A percentile compares a stretch with the other conserved stretches of the same genome.
Evolutionary conservation across 2,329 filamentous ascomycete genomes (phyloP).

Genomic region (Aureobasidium sp.): DNA sequence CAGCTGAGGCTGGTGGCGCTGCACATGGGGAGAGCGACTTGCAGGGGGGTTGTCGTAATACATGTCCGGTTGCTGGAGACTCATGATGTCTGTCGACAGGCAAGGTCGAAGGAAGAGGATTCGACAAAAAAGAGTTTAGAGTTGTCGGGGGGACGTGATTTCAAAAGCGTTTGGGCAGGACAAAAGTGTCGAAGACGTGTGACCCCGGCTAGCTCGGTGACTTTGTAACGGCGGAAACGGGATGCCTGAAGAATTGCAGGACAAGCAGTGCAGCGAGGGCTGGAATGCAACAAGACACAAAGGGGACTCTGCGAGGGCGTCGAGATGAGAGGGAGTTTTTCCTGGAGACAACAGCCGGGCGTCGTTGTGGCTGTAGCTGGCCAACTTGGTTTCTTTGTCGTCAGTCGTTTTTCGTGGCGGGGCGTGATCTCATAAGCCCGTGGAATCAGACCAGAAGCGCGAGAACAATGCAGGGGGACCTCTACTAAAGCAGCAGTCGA

Average conservation of each 20-base stretch:
- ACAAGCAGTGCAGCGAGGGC: neutral
- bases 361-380: neutral
- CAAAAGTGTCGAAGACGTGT: conserved; percentile 6
- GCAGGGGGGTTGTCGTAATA: conserved; percentile 65
- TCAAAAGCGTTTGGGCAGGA: neutral
- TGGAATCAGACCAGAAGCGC: neutral
- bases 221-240: conserved; percentile 5
- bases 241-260: neutral
- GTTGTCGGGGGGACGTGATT: conserved; percentile 10
- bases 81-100: conserved; percentile 14
- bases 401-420: conserved; percentile 12
- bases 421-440: conserved; percentile 13
- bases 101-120: neutral
- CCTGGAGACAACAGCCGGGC: neutral
- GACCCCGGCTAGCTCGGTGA: conserved; percentile 10
- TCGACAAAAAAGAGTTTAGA: conserved; percentile 9
- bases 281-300: neutral
- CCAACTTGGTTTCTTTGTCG: conserved; percentile 10
- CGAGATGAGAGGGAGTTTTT: neutral
- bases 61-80: conserved; percentile 46
- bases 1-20: conserved; percentile 56
- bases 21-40: conserved; percentile 62
- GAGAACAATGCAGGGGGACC: conserved; percentile 5
- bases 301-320: neutral
- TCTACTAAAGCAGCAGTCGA: conserved; percentile 5